phyloP scores from a whole-genome alignment of 2,329 filamentous ascomycete genomes.

The Verticillium albo-atrum region DNA sequence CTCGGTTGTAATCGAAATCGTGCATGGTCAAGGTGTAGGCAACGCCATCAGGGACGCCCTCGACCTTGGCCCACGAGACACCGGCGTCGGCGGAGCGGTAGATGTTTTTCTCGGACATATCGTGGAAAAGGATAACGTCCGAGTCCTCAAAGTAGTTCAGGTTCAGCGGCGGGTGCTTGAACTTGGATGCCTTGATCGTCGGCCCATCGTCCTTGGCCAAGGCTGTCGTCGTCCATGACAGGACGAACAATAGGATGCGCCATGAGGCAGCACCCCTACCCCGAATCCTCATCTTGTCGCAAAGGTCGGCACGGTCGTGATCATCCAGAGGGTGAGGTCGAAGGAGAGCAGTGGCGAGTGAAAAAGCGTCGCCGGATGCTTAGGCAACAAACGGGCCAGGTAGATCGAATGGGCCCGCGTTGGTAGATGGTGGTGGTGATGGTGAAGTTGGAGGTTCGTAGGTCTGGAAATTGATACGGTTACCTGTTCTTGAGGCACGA shows the following conservation, averaged over 20 bases:
- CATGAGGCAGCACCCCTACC: slow-evolving; percentile 41
- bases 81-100: slow-evolving; percentile 81
- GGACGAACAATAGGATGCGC: slow-evolving; percentile 39
- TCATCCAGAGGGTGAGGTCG: slow-evolving; percentile 34
- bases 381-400: slow-evolving; percentile 5
- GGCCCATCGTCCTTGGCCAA: slow-evolving; percentile 58
- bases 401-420: slow-evolving; percentile 6
- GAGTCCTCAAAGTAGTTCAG: slow-evolving; percentile 91
- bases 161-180: slow-evolving; percentile 62
- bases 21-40: slow-evolving; percentile 67
- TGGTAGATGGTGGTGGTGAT: neutral
- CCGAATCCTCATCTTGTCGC: slow-evolving; percentile 51
- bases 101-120: slow-evolving; percentile 58
- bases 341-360: neutral
- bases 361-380: neutral
- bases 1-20: slow-evolving; percentile 71
- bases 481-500: neutral
- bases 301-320: slow-evolving; percentile 21
- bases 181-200: slow-evolving; percentile 57
- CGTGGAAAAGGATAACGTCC: slow-evolving; percentile 73
- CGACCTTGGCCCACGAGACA: slow-evolving; percentile 64
- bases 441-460: slow-evolving; percentile 8
- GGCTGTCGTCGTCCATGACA: slow-evolving; percentile 31
- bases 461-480: slow-evolving; percentile 5
- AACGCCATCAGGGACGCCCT: slow-evolving; percentile 59